Evolutionary conservation across 176 grass and related monocot genomes (phyloP).

Genomic region (Phoenix dactylifera): DNA sequence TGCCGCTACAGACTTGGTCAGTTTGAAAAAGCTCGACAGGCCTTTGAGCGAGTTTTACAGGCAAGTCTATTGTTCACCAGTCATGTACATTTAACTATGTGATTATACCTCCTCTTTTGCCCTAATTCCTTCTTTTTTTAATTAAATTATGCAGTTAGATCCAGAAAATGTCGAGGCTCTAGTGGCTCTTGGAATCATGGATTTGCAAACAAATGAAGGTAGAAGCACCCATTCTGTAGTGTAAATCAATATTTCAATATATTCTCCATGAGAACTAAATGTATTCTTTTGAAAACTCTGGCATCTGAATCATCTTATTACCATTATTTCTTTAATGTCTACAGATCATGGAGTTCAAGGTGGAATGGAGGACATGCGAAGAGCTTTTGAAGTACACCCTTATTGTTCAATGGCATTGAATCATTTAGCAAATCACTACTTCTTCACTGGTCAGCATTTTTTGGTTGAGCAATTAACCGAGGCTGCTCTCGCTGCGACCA

Average conservation of each 20-base stretch:
- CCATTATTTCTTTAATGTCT: slow-evolving; percentile 12
- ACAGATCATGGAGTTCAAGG: slow-evolving; percentile 54
- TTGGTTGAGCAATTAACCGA: slow-evolving; percentile 93
- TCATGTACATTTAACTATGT: neutral
- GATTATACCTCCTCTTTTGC: slow-evolving; percentile 6
- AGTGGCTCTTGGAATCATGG: slow-evolving; percentile 84
- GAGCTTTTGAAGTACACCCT: slow-evolving; percentile 76
- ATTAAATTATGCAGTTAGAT: slow-evolving; percentile 55
- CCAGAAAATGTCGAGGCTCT: slow-evolving; percentile 88
- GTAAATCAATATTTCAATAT: no score
- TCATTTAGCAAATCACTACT: slow-evolving; percentile 92
- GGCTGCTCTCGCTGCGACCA: slow-evolving; percentile 63
- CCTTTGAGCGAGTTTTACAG: slow-evolving; percentile 87
- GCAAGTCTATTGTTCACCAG: slow-evolving; percentile 7
- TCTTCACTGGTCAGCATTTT: slow-evolving; percentile 98
- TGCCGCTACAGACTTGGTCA: slow-evolving; percentile 94
- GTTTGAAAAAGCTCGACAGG: slow-evolving; percentile 71
- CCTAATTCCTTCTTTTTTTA: slow-evolving; percentile 10
- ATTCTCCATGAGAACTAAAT: neutral
- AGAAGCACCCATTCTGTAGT: neutral
- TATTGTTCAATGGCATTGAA: slow-evolving; percentile 84
- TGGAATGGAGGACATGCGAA: slow-evolving; percentile 84
- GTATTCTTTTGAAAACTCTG: neutral
- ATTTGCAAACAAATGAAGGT: slow-evolving; percentile 99
- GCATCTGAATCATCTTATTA: neutral